phyloP scores from a whole-genome alignment of 208 protist genomes.

The Trypanosomatidae sp. region DNA sequence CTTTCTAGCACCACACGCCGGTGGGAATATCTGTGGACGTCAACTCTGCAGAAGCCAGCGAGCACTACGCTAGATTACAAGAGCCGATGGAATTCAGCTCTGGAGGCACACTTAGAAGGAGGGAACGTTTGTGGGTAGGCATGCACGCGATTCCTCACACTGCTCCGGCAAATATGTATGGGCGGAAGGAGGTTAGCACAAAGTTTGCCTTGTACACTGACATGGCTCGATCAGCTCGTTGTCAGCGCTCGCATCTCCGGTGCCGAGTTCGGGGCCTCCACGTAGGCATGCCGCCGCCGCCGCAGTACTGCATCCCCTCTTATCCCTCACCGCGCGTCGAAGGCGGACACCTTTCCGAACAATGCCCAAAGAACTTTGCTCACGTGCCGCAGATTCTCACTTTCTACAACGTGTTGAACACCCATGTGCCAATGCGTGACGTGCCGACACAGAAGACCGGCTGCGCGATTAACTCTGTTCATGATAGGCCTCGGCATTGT shows the following conservation, averaged over 20 bases:
- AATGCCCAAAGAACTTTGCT: slow-evolving; percentile 42
- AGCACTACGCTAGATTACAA: slow-evolving; percentile 70
- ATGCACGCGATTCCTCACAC: slow-evolving; percentile 64
- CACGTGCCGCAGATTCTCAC: slow-evolving; percentile 44
- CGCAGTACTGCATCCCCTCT: slow-evolving; percentile 62
- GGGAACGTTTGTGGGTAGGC: slow-evolving; percentile 57
- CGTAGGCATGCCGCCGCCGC: slow-evolving; percentile 46
- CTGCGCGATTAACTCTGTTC: slow-evolving; percentile 54
- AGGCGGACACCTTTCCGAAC: slow-evolving; percentile 45
- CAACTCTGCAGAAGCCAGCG: slow-evolving; percentile 53
- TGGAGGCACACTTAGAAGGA: slow-evolving; percentile 57
- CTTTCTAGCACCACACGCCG: slow-evolving; percentile 4
- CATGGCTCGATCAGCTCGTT: slow-evolving; percentile 61
- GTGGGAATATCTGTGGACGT: slow-evolving; percentile 47
- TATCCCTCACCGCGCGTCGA: slow-evolving; percentile 44
- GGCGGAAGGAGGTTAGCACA: slow-evolving; percentile 41
- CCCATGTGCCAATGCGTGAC: slow-evolving; percentile 23
- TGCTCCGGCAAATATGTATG: slow-evolving; percentile 22
- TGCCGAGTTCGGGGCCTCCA: slow-evolving; percentile 46
- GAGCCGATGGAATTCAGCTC: slow-evolving; percentile 59
- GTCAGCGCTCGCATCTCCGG: slow-evolving; percentile 47
- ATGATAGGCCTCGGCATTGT: slow-evolving; percentile 53
- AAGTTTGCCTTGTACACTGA: slow-evolving; percentile 58
- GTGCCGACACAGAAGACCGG: slow-evolving; percentile 66
- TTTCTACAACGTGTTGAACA: slow-evolving; percentile 37